phyloP scores from a whole-genome alignment of 2,329 filamentous ascomycete genomes.

The Cladosporium sp. region DNA sequence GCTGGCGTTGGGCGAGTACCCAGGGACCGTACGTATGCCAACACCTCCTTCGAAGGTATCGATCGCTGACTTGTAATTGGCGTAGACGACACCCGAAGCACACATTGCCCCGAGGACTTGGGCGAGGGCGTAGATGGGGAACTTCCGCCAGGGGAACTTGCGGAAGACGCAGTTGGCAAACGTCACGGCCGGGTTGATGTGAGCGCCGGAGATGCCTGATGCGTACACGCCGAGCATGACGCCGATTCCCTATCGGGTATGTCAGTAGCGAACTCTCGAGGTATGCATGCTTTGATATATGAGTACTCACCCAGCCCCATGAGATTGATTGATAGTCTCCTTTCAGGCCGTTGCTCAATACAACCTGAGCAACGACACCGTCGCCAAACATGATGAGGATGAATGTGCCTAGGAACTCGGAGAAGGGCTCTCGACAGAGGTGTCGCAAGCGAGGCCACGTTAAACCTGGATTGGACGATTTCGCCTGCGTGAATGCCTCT shows the following conservation, averaged over 20 bases:
- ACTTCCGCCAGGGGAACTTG: slow-evolving; percentile 57
- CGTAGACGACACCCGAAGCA: slow-evolving; percentile 44
- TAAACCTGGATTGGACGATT: slow-evolving; percentile 31
- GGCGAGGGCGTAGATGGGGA: slow-evolving; percentile 62
- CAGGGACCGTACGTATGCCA: slow-evolving; percentile 54
- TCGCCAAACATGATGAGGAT: slow-evolving; percentile 65
- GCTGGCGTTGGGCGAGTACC: slow-evolving; percentile 52
- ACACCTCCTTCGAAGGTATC: slow-evolving; percentile 43
- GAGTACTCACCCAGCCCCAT: slow-evolving; percentile 34
- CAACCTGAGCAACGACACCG: slow-evolving; percentile 62
- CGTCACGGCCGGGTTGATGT: slow-evolving; percentile 55
- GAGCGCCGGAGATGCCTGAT: slow-evolving; percentile 30
- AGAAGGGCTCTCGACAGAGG: slow-evolving; percentile 54
- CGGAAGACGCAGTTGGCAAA: slow-evolving; percentile 66
- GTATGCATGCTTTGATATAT: neutral
- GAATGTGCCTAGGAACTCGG: slow-evolving; percentile 65
- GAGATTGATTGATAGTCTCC: slow-evolving; percentile 51
- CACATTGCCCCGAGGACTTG: slow-evolving; percentile 58
- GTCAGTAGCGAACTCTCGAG: neutral
- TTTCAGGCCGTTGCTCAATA: slow-evolving; percentile 49
- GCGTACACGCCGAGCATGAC: slow-evolving; percentile 59
- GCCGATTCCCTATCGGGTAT: slow-evolving; percentile 46
- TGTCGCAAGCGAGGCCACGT: slow-evolving; percentile 53
- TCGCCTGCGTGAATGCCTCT: slow-evolving; percentile 16
- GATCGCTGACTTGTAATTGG: slow-evolving; percentile 38